Base-by-base conservation (phyloP, 345 rosid genomes). In the Salix arbutifolia region DNA sequence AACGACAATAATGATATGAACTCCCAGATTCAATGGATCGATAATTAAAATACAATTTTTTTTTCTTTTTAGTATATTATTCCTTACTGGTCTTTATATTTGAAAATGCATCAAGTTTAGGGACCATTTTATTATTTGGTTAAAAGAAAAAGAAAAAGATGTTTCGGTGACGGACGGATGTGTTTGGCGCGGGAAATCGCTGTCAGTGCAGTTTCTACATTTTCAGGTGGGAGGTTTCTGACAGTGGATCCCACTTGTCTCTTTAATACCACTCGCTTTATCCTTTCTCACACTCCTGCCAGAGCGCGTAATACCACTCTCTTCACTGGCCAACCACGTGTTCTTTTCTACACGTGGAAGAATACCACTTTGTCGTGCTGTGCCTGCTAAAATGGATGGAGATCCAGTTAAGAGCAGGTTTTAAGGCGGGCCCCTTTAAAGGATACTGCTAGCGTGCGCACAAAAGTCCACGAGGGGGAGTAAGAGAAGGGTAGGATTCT, bases 381-480 rank as follows among this genome's bases (percentile, higher is more conserved):
- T n/a, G 62, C 1, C 1, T 3, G 28, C 6, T n/a, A n/a, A 4
- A n/a, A 25, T 56, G 62, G 12, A 9, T 0, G 62, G 3, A 0
- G 66, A 1, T 73, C 25, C 25, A 60, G 38, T 30, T 13, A 4
- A 35, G 5, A 44, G 50, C 19, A 38, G 16, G 28, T 64, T 21
- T 31, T 5, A 53, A 58, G 0, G 13, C 2, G 71, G 85, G 82
- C 13, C 84, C 84, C 78, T 25, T n/a, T 1, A 38, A 8, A 4
- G 1, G 5, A 40, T 64, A 37, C 79, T 30, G 77, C 66, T 70
- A 80, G 82, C 85, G 84, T 83, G 86, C 73, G 75, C 80, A 33
- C 81, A 81, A 88, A 89, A 89, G 94, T 89, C 92, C 81, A 78
- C 85, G 70, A 46, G 33, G 72, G 44, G 44, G 3, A 40, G 44